Evolutionary conservation across 257 asterid species (phyloP).

Genomic region (Nicotiana benthamiana): DNA sequence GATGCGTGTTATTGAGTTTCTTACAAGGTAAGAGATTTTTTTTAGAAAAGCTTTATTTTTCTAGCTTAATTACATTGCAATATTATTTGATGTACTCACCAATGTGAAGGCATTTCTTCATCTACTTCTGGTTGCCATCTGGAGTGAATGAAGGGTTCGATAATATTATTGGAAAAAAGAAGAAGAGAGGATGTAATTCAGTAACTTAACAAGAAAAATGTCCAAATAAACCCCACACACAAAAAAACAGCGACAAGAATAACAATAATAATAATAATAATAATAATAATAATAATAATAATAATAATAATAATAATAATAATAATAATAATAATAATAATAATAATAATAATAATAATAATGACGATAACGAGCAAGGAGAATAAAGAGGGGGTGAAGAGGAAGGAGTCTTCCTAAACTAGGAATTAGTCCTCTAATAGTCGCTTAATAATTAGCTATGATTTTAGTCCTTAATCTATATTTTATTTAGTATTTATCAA

Average conservation of each 20-base stretch:
- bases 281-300: no score
- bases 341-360: background rate
- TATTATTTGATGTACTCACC: conserved; percentile 26
- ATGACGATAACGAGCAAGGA: no score
- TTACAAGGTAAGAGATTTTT: no score
- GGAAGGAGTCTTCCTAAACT: no score
- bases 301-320: no score
- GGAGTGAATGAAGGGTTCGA: background rate
- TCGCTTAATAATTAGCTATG: background rate
- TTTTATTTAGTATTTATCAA: background rate
- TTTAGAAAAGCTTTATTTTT: no score
- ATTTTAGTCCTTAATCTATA: background rate
- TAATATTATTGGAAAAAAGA: background rate
- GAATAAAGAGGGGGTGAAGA: no score
- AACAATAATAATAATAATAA: background rate
- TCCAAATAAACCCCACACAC: background rate
- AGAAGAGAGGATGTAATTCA: background rate
- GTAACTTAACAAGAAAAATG: background rate
- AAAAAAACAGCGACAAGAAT: no score
- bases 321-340: no score
- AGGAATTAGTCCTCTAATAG: no score
- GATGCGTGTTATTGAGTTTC: no score
- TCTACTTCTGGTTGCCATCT: conserved; percentile 50
- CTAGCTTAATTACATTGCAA: no score
- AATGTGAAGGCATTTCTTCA: conserved; percentile 49